Conservation (phyloP, 495 filamentous ascomycete genomes). For the Penicillium steckii region DNA sequence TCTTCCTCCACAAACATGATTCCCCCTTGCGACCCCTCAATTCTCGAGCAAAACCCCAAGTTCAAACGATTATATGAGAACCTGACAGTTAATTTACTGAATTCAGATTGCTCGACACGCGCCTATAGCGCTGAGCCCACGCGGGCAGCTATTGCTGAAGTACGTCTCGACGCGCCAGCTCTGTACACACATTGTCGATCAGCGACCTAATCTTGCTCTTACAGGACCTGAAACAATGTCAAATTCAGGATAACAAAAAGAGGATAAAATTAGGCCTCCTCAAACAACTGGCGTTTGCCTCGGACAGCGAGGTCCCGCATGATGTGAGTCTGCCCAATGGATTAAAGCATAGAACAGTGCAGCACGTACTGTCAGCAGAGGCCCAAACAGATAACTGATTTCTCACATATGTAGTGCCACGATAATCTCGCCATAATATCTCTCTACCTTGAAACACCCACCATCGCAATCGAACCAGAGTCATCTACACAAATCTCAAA, state of each 20-base stretch:
- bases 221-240: slow-evolving; percentile 42
- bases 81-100: slow-evolving; percentile 56
- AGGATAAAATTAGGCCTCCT: slow-evolving; percentile 37
- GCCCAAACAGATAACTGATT: neutral
- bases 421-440: slow-evolving; percentile 36
- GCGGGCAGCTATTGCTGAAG: slow-evolving; percentile 51
- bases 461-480: slow-evolving; percentile 23
- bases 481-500: neutral
- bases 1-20: slow-evolving; percentile 51
- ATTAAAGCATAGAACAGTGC: neutral
- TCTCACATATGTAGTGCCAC: slow-evolving; percentile 23
- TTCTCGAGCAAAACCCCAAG: slow-evolving; percentile 61
- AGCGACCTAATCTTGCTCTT: neutral
- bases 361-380: too few relatives aligned
- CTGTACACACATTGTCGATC: neutral
- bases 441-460: slow-evolving; percentile 38
- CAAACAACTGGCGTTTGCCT: slow-evolving; percentile 33
- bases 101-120: slow-evolving; percentile 61
- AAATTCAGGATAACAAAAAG: slow-evolving; percentile 33
- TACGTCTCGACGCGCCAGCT: slow-evolving; percentile 26
- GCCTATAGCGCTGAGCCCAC: slow-evolving; percentile 51
- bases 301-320: slow-evolving; percentile 32
- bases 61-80: slow-evolving; percentile 64
- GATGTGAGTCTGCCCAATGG: slow-evolving; percentile 25
- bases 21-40: slow-evolving; percentile 59